phyloP scores from a whole-genome alignment of 495 filamentous ascomycete genomes.

The Aspergillus steynii region DNA sequence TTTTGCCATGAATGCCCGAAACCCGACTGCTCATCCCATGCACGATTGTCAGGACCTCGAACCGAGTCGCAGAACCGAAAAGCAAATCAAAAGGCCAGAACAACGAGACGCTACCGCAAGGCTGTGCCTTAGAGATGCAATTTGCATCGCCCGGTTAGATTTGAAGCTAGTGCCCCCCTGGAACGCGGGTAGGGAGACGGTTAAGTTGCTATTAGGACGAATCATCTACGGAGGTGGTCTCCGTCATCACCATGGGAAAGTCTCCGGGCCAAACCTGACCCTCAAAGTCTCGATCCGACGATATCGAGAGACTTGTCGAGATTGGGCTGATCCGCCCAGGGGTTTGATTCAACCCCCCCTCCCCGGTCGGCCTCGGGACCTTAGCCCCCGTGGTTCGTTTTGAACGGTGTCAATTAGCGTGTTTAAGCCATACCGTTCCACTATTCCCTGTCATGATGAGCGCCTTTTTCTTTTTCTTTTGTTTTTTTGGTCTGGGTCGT shows the following conservation, averaged over 20 bases:
- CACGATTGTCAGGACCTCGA: not conserved
- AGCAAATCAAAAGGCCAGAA: not conserved
- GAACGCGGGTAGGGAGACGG: not conserved
- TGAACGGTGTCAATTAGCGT: not conserved
- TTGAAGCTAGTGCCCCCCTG: not conserved
- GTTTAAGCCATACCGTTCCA: slow-evolving; percentile 2
- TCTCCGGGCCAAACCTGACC: slow-evolving; percentile 1
- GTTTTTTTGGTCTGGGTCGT: not conserved
- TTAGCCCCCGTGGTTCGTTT: slow-evolving; percentile 21
- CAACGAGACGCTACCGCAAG: not conserved
- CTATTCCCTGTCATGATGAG: slow-evolving; percentile 2
- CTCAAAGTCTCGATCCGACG: slow-evolving; percentile 11
- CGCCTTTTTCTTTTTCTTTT: not conserved
- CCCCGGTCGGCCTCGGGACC: slow-evolving; percentile 17
- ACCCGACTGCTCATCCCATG: not conserved
- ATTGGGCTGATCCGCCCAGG: slow-evolving; percentile 43
- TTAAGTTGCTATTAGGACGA: not conserved
- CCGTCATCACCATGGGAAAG: slow-evolving; percentile 6
- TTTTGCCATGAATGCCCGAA: not conserved
- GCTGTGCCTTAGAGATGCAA: not conserved
- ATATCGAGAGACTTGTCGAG: slow-evolving; percentile 21
- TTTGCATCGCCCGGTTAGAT: not conserved
- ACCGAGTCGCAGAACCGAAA: not conserved
- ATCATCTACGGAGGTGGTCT: slow-evolving; percentile 1
- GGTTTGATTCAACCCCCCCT: slow-evolving; percentile 8